Evolutionary conservation across 2,329 filamentous ascomycete genomes (phyloP).

Genomic region (Thyridium curvatum): DNA sequence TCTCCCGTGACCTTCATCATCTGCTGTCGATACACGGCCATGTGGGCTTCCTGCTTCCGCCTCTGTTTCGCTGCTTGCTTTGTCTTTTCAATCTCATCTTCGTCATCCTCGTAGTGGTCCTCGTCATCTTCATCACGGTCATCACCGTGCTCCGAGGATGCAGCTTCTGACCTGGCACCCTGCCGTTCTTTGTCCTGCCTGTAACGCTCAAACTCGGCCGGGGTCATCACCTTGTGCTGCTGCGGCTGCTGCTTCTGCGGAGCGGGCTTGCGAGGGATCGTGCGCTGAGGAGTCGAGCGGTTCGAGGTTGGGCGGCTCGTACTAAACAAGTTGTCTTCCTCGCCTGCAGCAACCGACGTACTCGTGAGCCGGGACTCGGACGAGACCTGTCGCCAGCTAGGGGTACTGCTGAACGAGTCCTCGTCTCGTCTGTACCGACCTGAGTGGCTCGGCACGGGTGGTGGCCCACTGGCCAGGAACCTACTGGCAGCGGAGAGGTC

Average conservation of each 20-base stretch:
- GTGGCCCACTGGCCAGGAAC: slow-evolving; percentile 27
- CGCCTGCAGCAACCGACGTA: slow-evolving; percentile 17
- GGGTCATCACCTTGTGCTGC: slow-evolving; percentile 78
- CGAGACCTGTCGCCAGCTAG: slow-evolving; percentile 19
- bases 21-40: slow-evolving; percentile 84
- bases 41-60: slow-evolving; percentile 82
- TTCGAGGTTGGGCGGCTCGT: slow-evolving; percentile 32
- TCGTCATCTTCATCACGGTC: slow-evolving; percentile 60
- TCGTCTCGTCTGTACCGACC: slow-evolving; percentile 32
- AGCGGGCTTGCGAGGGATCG: slow-evolving; percentile 24
- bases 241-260: slow-evolving; percentile 27
- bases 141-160: slow-evolving; percentile 42
- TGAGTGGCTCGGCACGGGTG: slow-evolving; percentile 14
- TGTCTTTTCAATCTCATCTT: slow-evolving; percentile 73
- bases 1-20: slow-evolving; percentile 97
- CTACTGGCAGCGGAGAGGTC: slow-evolving; percentile 42
- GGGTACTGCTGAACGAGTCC: slow-evolving; percentile 18
- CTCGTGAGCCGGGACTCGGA: slow-evolving; percentile 18
- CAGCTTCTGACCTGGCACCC: slow-evolving; percentile 31
- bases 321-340: slow-evolving; percentile 52
- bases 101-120: slow-evolving; percentile 63
- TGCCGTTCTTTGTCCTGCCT: slow-evolving; percentile 66
- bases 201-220: slow-evolving; percentile 78
- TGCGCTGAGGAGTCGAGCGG: slow-evolving; percentile 25
- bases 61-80: slow-evolving; percentile 69